These are phyloP conservation scores for Leersia perrieri DNA, from an alignment of 176 grass and related monocot species.

Conservation along the genomic window DNA sequence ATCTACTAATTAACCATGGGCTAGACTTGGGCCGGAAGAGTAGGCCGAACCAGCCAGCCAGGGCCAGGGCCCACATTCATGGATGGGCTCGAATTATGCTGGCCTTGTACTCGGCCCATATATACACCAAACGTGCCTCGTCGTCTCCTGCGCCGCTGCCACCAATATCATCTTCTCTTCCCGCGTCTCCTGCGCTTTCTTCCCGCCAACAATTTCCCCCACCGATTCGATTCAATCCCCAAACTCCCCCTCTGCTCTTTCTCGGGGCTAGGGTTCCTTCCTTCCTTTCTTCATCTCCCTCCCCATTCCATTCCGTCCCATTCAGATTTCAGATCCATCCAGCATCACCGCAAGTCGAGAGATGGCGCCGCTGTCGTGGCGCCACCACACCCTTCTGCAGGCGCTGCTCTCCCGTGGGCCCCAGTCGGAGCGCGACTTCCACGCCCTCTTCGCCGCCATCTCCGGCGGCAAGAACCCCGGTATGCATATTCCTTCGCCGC, in stretches of 20 bases:
- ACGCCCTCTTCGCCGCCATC: constrained; percentile 50
- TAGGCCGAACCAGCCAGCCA: too few relatives aligned
- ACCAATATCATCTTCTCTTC: not conserved
- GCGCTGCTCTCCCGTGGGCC: constrained; percentile 64
- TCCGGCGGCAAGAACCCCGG: constrained; percentile 65
- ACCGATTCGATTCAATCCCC: not conserved
- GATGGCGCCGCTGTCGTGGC: constrained; percentile 62
- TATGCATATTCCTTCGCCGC: not conserved
- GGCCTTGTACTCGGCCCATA: too few relatives aligned
- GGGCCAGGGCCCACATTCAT: too few relatives aligned
- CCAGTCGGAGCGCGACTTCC: constrained; percentile 53
- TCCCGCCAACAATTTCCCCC: too few relatives aligned
- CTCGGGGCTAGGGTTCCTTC: not conserved
- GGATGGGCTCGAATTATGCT: too few relatives aligned
- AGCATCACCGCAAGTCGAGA: not conserved
- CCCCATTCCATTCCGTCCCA: not conserved
- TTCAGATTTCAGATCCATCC: too few relatives aligned
- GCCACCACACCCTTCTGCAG: constrained; percentile 72
- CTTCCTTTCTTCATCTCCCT: not conserved
- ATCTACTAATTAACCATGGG: too few relatives aligned
- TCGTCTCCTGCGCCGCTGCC: not conserved
- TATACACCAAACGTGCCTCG: too few relatives aligned
- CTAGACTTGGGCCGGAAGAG: too few relatives aligned
- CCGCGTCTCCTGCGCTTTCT: too few relatives aligned
- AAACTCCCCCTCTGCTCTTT: not conserved